Evolutionary conservation across 2,329 filamentous ascomycete genomes (phyloP).

Genomic region (Monosporascus sp.): DNA sequence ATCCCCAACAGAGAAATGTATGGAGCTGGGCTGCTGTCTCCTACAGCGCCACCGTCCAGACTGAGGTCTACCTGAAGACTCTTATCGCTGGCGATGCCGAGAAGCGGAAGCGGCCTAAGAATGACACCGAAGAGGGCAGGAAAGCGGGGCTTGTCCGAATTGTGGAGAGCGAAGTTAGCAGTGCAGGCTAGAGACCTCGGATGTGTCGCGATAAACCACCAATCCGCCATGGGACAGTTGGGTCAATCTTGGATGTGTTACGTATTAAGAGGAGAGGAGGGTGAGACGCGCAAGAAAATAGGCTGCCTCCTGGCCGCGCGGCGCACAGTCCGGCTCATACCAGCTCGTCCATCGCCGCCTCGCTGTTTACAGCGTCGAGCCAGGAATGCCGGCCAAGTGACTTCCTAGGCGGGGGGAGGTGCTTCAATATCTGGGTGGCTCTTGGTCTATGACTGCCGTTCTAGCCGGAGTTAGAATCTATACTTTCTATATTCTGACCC

Average conservation of each 20-base stretch:
- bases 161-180: constrained; percentile 35
- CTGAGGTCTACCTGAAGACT: constrained; percentile 78
- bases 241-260: neutral
- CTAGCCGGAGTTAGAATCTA: too few species aligned
- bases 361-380: too few species aligned
- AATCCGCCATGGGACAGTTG: neutral
- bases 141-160: constrained; percentile 40
- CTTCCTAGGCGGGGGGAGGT: too few species aligned
- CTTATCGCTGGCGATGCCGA: constrained; percentile 65
- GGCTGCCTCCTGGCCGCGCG: too few species aligned
- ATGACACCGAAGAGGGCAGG: constrained; percentile 34
- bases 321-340: too few species aligned
- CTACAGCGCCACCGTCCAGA: constrained; percentile 76
- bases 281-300: too few species aligned
- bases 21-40: constrained; percentile 81
- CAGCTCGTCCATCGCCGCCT: too few species aligned
- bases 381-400: too few species aligned
- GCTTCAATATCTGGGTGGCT: too few species aligned
- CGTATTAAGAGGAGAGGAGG: too few species aligned
- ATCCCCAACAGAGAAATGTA: constrained; percentile 65
- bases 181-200: constrained; percentile 23
- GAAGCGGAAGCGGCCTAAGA: constrained; percentile 44
- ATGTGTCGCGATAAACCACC: neutral
- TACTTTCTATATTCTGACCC: too few species aligned
- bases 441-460: too few species aligned